Conservation (phyloP, 768 basidiomycete species). For the Termitomyces sp. region DNA sequence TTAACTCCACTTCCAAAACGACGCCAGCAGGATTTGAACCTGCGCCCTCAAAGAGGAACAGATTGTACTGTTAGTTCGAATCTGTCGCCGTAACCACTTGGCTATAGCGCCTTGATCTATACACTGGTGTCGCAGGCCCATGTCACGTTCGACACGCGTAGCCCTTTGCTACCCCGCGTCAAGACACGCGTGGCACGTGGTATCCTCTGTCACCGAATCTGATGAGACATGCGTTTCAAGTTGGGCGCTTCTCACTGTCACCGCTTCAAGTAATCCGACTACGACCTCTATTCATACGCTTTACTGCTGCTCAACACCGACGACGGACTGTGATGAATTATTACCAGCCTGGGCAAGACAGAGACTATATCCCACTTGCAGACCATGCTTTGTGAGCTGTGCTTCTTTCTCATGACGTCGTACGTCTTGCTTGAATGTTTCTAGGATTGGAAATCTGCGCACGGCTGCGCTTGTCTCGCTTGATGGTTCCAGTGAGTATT, state of each 20-base stretch:
- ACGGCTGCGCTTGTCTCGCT: conserved; percentile 81
- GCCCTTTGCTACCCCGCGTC: too few species aligned
- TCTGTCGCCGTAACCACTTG: conserved; percentile 75
- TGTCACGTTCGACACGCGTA: too few species aligned
- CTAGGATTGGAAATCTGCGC: conserved; percentile 76
- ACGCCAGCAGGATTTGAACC: too few species aligned
- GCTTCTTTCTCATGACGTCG: neutral
- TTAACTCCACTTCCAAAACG: too few species aligned
- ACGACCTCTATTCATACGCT: neutral
- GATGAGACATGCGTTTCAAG: neutral
- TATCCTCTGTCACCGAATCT: neutral
- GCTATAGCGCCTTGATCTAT: conserved; percentile 27
- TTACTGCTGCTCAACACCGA: neutral
- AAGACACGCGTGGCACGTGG: neutral
- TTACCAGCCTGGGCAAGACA: conserved; percentile 44
- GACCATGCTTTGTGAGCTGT: conserved; percentile 70
- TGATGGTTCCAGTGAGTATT: conserved; percentile 67
- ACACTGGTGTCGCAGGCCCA: too few species aligned
- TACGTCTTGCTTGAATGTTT: conserved; percentile 7
- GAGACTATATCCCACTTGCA: conserved; percentile 70
- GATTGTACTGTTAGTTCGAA: conserved; percentile 34
- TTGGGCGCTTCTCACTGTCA: neutral
- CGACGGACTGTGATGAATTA: conserved; percentile 39
- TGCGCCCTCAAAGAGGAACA: neutral
- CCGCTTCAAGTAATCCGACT: neutral